Evolutionary conservation across 257 asterid species (phyloP), one percentile per base, ranked within the genome.

Genomic region (Echium plantagineum): DNA sequence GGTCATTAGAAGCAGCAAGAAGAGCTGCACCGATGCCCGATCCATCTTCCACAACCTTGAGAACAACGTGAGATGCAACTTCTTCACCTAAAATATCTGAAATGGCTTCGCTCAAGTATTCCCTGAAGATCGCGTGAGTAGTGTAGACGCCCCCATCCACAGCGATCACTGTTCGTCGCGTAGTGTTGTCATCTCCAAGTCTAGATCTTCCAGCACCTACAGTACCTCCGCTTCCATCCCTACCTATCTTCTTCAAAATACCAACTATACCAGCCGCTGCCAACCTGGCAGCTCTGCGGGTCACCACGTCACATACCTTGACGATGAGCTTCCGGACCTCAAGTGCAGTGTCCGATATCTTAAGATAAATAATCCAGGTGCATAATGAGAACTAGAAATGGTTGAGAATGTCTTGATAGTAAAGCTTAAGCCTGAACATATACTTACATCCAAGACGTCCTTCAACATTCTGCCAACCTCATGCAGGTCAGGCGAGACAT

Each of bases 21-120:
- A 93, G 98, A 30, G 97, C 97, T 18, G 97, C 97, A 52, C 97
- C 98, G 10, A 81, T 70, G 49, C 96, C 97, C 7, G 97, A 93
- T 19, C 98, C 97, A 19, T 89, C 97, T 38, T 78, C 80, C 6
- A 95, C 77, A 13, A 57, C 94, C 78, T 78, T 69, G 5, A 42
- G 49, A 21, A 83, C 55, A 9, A 72, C 70, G 0, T 80, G 42
- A 22, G 20, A 59, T 5, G 71, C 75, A 1, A 64, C 70, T 30
- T 65, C 85, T 2, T 87, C 93, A 15, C 90, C 96, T 19, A 85
- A 76, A 22, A 90, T 72, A 68, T 90, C 96, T 21, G 76, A 64
- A n/a, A 90, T 85, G 6, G 94, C 58, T 75, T 55, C 55, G 21
- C 73, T 75, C 86, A 90, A 30, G 51, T 80, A 74, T 20, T 79